These are phyloP conservation scores for Ophiobolus disseminans DNA, from an alignment of 2,329 filamentous ascomycete genomes.

Conservation along the genomic window DNA sequence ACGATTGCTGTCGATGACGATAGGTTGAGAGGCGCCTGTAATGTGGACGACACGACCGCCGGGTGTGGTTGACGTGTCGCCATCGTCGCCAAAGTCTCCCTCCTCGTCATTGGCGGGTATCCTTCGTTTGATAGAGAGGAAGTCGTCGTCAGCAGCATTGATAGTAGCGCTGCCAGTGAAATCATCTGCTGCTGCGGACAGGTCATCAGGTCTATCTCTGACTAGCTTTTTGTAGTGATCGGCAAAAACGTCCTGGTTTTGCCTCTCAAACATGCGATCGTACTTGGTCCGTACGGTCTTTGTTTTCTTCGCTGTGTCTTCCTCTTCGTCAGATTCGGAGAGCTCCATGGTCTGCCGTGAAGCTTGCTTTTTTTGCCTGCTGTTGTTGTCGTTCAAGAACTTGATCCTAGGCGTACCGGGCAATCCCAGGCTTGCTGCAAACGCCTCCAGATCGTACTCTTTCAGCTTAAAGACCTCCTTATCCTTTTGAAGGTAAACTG, in stretches of 20 bases:
- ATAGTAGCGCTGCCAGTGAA: slow-evolving; percentile 44
- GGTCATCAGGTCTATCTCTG: slow-evolving; percentile 57
- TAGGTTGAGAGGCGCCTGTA: slow-evolving; percentile 70
- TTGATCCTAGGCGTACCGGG: slow-evolving; percentile 93
- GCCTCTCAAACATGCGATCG: slow-evolving; percentile 96
- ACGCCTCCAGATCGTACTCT: slow-evolving; percentile 83
- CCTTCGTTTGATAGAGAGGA: slow-evolving; percentile 88
- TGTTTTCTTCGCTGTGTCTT: slow-evolving; percentile 56
- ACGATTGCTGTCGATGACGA: slow-evolving; percentile 92
- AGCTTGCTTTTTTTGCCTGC: slow-evolving; percentile 87
- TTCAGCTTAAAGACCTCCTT: slow-evolving; percentile 90
- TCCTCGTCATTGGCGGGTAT: slow-evolving; percentile 71
- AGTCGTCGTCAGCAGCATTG: slow-evolving; percentile 74
- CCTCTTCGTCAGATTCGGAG: slow-evolving; percentile 68
- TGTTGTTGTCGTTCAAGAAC: slow-evolving; percentile 87
- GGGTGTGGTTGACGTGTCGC: slow-evolving; percentile 43
- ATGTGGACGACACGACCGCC: slow-evolving; percentile 68
- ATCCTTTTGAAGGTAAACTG: slow-evolving; percentile 85
- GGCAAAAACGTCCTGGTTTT: slow-evolving; percentile 95
- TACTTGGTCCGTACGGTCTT: slow-evolving; percentile 90
- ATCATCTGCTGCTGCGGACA: slow-evolving; percentile 45
- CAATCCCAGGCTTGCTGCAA: slow-evolving; percentile 82
- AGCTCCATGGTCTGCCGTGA: slow-evolving; percentile 68
- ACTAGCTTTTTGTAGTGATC: slow-evolving; percentile 91
- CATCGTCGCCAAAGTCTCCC: slow-evolving; percentile 54